Base-by-base conservation (phyloP, 148 eudicot genomes). In the Rhododendron ferrugineum region DNA sequence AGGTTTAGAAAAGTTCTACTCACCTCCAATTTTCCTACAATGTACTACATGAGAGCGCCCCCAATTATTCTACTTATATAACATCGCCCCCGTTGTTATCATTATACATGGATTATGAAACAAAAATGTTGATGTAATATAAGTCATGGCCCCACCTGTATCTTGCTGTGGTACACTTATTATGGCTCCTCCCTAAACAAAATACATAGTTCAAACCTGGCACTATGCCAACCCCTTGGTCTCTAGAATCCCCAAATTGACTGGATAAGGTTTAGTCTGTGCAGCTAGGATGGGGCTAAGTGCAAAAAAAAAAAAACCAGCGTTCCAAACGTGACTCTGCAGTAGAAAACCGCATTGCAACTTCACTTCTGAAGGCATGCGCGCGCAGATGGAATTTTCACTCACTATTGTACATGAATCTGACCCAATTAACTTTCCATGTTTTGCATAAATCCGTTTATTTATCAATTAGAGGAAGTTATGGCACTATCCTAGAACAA, bases 381-480 rank as follows among this genome's bases (percentile, higher is more conserved):
- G 5, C 49, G 22, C 4, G 20, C 9, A 10, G 26, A 75, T 32
- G 44, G 44, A 46, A 44, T 42, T 76, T 76, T 42, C 50, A 42
- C 79, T 28, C 26, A 7, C 2, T 20, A 37, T 37, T 37, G 16
- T 75, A 16, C 49, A 1, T 40, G 23, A 15, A 37, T 40, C 26
- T 9, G 28, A 44, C 49, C 28, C 68, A 10, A 44, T 77, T 9
- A 77, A 5, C 52, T 22, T 77, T 44, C 80, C 80, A 77, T 77
- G 26, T 11, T 77, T 11, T 44, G 11, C n/a, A 14, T n/a, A 64
- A 76, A 76, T 18, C 79, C 49, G 3, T 42, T 15, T 77, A 0
- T 42, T 77, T 23, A 47, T 77, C 28, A 77, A 44, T 44, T 77
- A 77, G 80, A 77, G 80, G 18, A 77, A 77, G 54, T 75, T 75